A percentile compares a stretch with the other conserved stretches of the same genome.
Evolutionary conservation across 208 protist genomes (phyloP).

Genomic region (Trypanosoma congolense): DNA sequence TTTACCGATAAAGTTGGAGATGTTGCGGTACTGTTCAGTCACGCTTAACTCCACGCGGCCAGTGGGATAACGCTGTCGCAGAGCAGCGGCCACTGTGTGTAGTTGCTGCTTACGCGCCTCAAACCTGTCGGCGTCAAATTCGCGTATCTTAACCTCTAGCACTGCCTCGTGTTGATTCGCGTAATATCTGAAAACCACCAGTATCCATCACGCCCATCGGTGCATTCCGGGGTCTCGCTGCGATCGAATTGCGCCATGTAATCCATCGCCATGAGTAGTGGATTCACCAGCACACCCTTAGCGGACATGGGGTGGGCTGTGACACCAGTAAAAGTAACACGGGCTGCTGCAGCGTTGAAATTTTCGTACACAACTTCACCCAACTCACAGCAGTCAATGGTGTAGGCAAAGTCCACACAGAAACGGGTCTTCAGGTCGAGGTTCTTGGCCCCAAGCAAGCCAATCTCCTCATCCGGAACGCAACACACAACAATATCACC

Average conservation of each 20-base stretch:
- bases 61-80: conserved; percentile 56
- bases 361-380: conserved; percentile 84
- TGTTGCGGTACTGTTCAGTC: conserved; percentile 74
- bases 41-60: conserved; percentile 57
- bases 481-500: conserved; percentile 80
- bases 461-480: conserved; percentile 85
- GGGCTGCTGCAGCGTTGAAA: conserved; percentile 71
- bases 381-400: conserved; percentile 80
- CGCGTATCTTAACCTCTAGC: conserved; percentile 62
- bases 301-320: conserved; percentile 84
- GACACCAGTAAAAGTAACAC: conserved; percentile 61
- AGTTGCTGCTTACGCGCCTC: conserved; percentile 44
- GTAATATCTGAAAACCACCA: conserved; percentile 69
- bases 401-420: conserved; percentile 82
- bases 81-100: conserved; percentile 37
- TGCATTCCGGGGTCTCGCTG: conserved; percentile 73
- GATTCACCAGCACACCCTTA: conserved; percentile 85
- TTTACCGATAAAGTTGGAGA: conserved; percentile 49
- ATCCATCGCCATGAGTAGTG: conserved; percentile 74
- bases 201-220: conserved; percentile 74
- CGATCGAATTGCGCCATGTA: conserved; percentile 65
- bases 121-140: conserved; percentile 57
- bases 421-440: conserved; percentile 70
- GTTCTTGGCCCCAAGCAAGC: conserved; percentile 74
- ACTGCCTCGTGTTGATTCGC: conserved; percentile 44